Percentiles rank a stretch among this genome's conserved stretches.
Conservation (phyloP, 345 rosid genomes). For the Salix udensis region DNA sequence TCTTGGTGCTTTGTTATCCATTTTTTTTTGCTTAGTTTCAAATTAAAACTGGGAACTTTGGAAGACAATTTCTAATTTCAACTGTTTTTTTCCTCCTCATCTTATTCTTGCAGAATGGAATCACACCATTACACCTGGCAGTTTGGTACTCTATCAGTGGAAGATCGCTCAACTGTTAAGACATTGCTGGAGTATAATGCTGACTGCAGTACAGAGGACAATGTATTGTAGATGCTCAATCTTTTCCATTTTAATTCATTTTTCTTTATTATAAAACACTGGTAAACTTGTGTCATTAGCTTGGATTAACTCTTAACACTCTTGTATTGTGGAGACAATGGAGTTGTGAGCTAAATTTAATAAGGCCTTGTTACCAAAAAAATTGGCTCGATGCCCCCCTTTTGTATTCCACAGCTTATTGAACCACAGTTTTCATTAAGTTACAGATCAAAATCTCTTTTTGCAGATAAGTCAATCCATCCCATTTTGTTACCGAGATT, state of each 20-base stretch:
- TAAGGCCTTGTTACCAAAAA: not conserved
- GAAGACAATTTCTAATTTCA: constrained; percentile 3
- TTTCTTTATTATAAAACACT: constrained; percentile 3
- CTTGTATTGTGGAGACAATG: not conserved
- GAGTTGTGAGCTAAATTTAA: not conserved
- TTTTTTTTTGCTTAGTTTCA: not conserved
- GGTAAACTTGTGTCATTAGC: not conserved
- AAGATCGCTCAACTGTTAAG: constrained; percentile 72
- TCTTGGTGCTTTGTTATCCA: constrained; percentile 10
- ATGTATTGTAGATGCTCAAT: constrained; percentile 38
- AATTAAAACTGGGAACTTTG: constrained; percentile 8
- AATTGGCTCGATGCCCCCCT: not conserved
- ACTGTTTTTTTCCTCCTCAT: not conserved
- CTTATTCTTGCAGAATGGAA: constrained; percentile 72
- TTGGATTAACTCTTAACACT: not conserved
- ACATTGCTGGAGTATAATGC: constrained; percentile 81
- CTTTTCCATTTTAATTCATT: not conserved
- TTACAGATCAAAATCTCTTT: not conserved
- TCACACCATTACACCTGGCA: constrained; percentile 96
- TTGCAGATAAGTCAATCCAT: not conserved
- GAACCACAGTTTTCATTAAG: not conserved
- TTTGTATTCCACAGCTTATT: not conserved
- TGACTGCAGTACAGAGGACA: constrained; percentile 83
- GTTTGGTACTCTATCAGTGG: constrained; percentile 90
- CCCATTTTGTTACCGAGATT: not conserved